phyloP scores from a whole-genome alignment of 164 flowering plant genomes.

The Dillenia suffruticosa region DNA sequence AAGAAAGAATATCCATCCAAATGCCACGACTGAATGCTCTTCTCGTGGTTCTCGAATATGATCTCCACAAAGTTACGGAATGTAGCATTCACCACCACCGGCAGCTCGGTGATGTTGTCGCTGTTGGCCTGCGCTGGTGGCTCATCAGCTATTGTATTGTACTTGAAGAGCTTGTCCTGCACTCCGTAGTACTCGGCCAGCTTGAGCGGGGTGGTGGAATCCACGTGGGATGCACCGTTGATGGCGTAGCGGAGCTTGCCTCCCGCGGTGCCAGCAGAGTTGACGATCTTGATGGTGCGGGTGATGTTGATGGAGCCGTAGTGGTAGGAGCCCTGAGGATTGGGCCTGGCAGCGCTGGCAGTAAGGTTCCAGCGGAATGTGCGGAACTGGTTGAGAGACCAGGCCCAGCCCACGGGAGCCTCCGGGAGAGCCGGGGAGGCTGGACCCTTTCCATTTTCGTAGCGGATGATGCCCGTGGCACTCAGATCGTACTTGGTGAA shows the following conservation, averaged over 20 bases:
- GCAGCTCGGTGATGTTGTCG: conserved; percentile 9
- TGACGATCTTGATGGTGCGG: conserved; percentile 37
- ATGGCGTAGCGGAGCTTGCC: conserved; percentile 41
- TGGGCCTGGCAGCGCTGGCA: conserved; percentile 44
- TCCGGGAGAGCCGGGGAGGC: conserved; percentile 25
- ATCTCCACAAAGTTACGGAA: conserved; percentile 44
- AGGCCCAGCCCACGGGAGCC: conserved; percentile 31
- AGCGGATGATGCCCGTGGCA: conserved; percentile 28
- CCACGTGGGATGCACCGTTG: conserved; percentile 29
- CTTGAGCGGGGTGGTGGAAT: conserved; percentile 30
- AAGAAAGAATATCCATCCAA: conserved; percentile 50
- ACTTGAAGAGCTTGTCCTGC: conserved; percentile 28
- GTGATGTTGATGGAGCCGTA: conserved; percentile 39
- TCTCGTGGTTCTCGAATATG: conserved; percentile 49
- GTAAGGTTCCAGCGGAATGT: conserved; percentile 45
- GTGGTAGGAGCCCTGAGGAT: conserved; percentile 50
- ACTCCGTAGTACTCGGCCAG: conserved; percentile 37
- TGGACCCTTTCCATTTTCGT: conserved; percentile 19
- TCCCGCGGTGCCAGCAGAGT: conserved; percentile 20
- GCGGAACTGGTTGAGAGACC: conserved; percentile 42
- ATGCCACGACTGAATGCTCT: conserved; percentile 40
- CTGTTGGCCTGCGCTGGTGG: conserved; percentile 11
- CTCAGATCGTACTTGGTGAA: conserved; percentile 32
- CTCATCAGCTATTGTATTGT: conserved; percentile 25
- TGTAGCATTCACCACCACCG: conserved; percentile 30